Evolutionary conservation across 257 asterid species (phyloP), one percentile per base, ranked within the genome.

Genomic region (Solanum arcanum): DNA sequence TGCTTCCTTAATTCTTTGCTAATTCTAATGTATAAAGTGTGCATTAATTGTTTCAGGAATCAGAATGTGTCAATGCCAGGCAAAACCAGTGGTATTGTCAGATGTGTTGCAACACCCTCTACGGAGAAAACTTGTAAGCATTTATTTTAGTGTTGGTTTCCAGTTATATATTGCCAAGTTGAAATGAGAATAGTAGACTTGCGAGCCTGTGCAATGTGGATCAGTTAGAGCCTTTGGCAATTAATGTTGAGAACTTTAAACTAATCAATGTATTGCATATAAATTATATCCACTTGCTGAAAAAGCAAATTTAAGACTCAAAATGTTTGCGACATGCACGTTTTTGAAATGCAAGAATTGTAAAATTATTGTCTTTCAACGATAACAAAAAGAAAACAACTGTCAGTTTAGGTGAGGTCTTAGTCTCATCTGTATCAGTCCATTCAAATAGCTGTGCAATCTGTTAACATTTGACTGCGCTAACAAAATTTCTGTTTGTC

Each of bases 61-160:
- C 90, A 92, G 41, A 90, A 64, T 86, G 90, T 93, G 83, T 90
- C 91, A 41, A 75, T 94, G 86, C 91, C 92, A 33, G 90, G 91
- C 83, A 93, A 88, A 90, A 56, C 77, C 60, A 56, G 80, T 60
- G 90, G 90, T 44, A 70, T 86, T 78, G 92, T 92, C 83, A 94
- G 91, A 89, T 97, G 99, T 83, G 94, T 95, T 56, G 94, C 96
- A 69, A 86, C 97, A 68, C 93, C 97, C 33, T 86, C 95, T 42
- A 86, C 90, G 41, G 96, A 94, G 89, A 70, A 70, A 70, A 94
- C 98, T 87, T 94, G 99, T 96, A 89, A 35, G 82, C 11, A 11
- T 6, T 23, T 80, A 60, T 85, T 15, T 23, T 31, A 3, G 11
- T 23, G 35, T 60, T 15, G 23, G 44, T 16, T 70, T 25, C 64